Evolutionary conservation across 2,329 filamentous ascomycete species (phyloP).

Genomic region (Talaromyces sp.): DNA sequence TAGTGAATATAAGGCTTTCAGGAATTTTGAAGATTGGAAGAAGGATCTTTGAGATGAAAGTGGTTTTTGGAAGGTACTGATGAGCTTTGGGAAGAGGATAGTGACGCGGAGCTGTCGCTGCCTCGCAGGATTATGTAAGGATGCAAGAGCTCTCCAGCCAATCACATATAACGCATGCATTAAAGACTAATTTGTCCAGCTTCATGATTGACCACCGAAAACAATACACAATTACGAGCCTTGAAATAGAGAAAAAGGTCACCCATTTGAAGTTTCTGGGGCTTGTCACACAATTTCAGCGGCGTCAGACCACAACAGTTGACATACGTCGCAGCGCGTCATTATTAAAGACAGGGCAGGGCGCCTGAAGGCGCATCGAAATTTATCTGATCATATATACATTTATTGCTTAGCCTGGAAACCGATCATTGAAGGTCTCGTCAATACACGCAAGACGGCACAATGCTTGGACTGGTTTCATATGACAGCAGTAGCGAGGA

Average conservation of each 20-base stretch:
- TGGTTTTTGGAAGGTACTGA: constrained; percentile 12
- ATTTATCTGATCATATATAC: background rate
- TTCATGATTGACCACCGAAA: background rate
- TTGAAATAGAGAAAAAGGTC: background rate
- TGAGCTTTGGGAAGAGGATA: constrained; percentile 22
- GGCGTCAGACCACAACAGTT: background rate
- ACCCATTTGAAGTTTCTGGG: background rate
- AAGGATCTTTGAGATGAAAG: constrained; percentile 18
- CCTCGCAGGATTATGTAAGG: constrained; percentile 24
- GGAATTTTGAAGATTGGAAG: background rate
- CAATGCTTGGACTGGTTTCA: constrained; percentile 41
- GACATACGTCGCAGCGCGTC: background rate
- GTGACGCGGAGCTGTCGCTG: constrained; percentile 38
- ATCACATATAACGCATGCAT: background rate
- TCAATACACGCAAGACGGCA: background rate
- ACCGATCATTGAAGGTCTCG: too few species aligned
- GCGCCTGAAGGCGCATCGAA: background rate
- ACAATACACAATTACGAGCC: background rate
- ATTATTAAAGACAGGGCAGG: background rate
- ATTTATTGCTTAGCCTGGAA: background rate
- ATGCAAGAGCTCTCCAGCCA: constrained; percentile 13
- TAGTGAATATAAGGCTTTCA: background rate
- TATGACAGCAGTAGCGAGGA: constrained; percentile 49
- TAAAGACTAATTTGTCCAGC: background rate
- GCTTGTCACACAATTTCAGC: background rate